phyloP scores from a whole-genome alignment of 1,284 basidiomycete genomes.

The Anthracocystis setariae region DNA sequence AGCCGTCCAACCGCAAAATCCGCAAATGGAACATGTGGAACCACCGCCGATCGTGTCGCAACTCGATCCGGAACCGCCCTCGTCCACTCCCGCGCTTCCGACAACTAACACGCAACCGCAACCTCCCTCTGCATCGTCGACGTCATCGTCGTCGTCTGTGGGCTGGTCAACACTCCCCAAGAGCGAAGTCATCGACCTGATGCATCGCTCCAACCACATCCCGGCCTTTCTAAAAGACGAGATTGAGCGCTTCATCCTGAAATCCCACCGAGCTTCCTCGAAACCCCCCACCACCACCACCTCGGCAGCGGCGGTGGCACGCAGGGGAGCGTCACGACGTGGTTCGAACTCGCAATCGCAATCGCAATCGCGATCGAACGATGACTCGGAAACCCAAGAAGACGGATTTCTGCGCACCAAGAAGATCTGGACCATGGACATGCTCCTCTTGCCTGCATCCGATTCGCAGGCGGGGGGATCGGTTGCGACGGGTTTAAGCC shows the following conservation, averaged over 20 bases:
- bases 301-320: too few species aligned
- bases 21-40: background rate
- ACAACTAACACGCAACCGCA: background rate
- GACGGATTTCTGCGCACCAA: conserved; percentile 39
- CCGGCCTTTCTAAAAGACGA: conserved; percentile 39
- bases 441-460: conserved; percentile 20
- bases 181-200: conserved; percentile 20
- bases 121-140: background rate
- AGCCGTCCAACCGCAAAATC: background rate
- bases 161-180: conserved; percentile 36
- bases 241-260: conserved; percentile 36
- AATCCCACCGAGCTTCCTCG: conserved; percentile 17
- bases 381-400: conserved; percentile 47
- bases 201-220: conserved; percentile 34
- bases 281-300: background rate
- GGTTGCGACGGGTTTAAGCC: too few species aligned
- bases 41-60: conserved; percentile 21
- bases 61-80: conserved; percentile 5
- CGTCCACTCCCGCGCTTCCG: conserved; percentile 22
- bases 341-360: conserved; percentile 5
- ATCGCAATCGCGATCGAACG: conserved; percentile 17
- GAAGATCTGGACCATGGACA: conserved; percentile 37
- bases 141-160: conserved; percentile 7
- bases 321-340: background rate
- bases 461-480: background rate